Conservation (phyloP, 1,284 basidiomycete species). For the Schizophyllum amplum region DNA sequence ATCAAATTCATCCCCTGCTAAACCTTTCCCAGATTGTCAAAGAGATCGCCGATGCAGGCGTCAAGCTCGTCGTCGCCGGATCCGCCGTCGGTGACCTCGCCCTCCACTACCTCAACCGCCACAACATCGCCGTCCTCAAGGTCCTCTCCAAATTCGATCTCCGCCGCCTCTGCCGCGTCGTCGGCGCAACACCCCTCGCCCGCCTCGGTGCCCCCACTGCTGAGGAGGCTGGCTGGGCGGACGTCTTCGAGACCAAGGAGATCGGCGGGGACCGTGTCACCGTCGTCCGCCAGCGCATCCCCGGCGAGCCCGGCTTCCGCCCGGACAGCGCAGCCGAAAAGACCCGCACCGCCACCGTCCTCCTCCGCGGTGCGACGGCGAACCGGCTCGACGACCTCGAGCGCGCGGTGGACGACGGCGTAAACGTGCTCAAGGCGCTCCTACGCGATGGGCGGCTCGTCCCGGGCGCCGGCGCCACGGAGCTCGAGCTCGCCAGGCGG, state of each 20-base stretch:
- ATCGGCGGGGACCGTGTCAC: conserved; percentile 98
- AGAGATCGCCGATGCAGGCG: conserved; percentile 94
- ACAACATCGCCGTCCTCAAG: conserved; percentile 92
- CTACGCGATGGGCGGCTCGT: conserved; percentile 88
- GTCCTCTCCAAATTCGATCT: conserved; percentile 98
- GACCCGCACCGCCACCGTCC: conserved; percentile 85
- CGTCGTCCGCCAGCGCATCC: conserved; percentile 81
- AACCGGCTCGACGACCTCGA: conserved; percentile 95
- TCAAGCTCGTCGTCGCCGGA: conserved; percentile 91
- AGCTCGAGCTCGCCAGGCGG: conserved; percentile 83
- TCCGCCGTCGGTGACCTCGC: conserved; percentile 93
- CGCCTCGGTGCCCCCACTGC: conserved; percentile 92
- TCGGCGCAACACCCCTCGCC: conserved; percentile 93
- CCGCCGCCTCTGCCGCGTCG: conserved; percentile 87
- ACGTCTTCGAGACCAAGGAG: conserved; percentile 93
- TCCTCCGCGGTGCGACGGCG: conserved; percentile 94
- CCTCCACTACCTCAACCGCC: conserved; percentile 93
- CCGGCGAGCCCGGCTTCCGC: conserved; percentile 53
- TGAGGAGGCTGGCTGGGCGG: conserved; percentile 93
- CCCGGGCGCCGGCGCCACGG: conserved; percentile 91
- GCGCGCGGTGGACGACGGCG: conserved; percentile 94
- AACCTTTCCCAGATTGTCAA: conserved; percentile 79
- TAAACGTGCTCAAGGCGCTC: conserved; percentile 92
- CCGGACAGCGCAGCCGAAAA: conserved; percentile 42
- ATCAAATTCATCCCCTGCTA: too few relatives aligned